Evolutionary conservation across 1,139 yeast genomes (phyloP), one percentile per base, ranked within the genome.

Genomic region (Meyerozyma carpophila): DNA sequence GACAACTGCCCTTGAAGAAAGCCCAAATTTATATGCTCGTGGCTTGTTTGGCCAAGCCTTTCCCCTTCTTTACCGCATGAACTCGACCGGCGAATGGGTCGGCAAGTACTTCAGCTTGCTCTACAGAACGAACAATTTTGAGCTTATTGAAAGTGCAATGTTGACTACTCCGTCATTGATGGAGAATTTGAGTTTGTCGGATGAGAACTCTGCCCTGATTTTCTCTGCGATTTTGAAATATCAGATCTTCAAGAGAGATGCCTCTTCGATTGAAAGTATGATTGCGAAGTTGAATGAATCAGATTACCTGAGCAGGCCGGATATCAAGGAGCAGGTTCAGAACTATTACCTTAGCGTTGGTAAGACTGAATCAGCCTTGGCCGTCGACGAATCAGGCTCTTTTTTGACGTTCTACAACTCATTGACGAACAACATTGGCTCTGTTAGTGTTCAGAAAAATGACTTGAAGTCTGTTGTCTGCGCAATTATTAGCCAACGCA

Each of bases 1-100:
- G 32, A 45, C 54, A 27, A 25, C 29, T 4, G 46, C 54, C 2
- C 47, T 55, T n/a, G 38, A 43, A 2, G 32, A 41, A 1, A 53
- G 65, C 0, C 43, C 47, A 8, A 66, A 66, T 43, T 34, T 47
- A 14, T 58, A 64, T 41, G 59, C 64, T 40, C 50, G 49, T 36
- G 44, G 42, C 1, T 38, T 56, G 8, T 41, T 62, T 10, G 24
- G 38, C 3, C 47, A 49, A 3, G 49, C 46, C 27, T 53, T 59
- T 27, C 49, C 46, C 1, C 28, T 21, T 5, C 43, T 59, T 9
- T 50, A 50, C 32, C 34, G 41, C 4, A 37, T 39, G 5, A 57
- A 54, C 40, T 24, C 32, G 2, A 44, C 50, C 14, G 43, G 43
- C 5, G 39, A 39, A 8, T 65, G 69, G 68, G 40, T 56, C 6